Base-by-base conservation (phyloP, 495 filamentous ascomycete species). In the Lasiosphaeris hirsuta region DNA sequence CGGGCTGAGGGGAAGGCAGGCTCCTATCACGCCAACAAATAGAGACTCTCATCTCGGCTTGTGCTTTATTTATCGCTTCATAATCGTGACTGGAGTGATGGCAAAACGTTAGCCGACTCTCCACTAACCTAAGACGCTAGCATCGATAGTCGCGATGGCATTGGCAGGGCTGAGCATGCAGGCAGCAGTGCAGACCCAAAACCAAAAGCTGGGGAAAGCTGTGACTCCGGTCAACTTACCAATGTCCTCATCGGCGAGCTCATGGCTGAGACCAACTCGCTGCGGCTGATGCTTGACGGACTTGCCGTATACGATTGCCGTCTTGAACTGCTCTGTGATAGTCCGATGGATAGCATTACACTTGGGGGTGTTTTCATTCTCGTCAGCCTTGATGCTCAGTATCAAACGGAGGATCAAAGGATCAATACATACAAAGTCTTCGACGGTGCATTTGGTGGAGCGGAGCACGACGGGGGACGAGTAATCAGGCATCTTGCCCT, bases 241-340 rank as follows among this genome's bases (percentile, higher is more conserved):
- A 72, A 98, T 96, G 75, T 98, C 94, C 75, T 97, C 94, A 73
- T 98, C 94, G 46, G 83, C 89, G 64, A 98, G 79, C 78, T 96
- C 90, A 72, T 98, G 94, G 17, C 84, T 74, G 57, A 98, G 81
- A 54, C 94, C 94, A 57, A 98, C 94, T 58, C 91, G 84, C 76
- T 97, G 95, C 59, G 94, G 94, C 75, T 98, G 94, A 78, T 98
- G 94, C 81, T 96, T 97, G 38, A 98, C 94, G 40, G 92, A 96
- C 64, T 90, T 90, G 50, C 94, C 94, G 73, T 97, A 98, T 45
- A 98, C 94, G 72, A 98, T 86, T 14, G 94, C 94, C 36, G 84
- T 80, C 77, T 91, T 94, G 82, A 98, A 98, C 63, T 96, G 87
- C 68, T 98, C 94, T 54, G 96, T 82, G 66, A 98, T 98, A 35